Conservation (phyloP, 768 basidiomycete species). For the Dioszegia crocea region DNA sequence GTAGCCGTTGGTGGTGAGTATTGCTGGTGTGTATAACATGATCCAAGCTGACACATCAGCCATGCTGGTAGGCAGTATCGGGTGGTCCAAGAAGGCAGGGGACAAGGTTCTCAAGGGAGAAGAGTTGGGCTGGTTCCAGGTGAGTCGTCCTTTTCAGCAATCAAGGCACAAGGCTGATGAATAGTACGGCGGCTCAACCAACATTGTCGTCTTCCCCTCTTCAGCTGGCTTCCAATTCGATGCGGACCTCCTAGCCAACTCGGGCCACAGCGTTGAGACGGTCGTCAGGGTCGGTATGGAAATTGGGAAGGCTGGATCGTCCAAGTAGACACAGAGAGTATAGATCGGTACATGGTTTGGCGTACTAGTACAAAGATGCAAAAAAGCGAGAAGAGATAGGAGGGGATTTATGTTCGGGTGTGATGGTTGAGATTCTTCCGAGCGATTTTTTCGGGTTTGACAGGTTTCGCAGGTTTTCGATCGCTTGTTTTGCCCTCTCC, state of each 20-base stretch:
- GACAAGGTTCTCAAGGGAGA: conserved; percentile 53
- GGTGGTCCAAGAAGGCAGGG: conserved; percentile 56
- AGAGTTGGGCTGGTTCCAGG: conserved; percentile 61
- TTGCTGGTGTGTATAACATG: too few relatives aligned
- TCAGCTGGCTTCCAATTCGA: conserved; percentile 55
- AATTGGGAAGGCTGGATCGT: conserved; percentile 36
- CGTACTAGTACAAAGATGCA: neutral
- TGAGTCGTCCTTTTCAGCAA: conserved; percentile 43
- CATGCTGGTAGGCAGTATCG: conserved; percentile 72
- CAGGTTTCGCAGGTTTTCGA: conserved; percentile 18
- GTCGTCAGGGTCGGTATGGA: conserved; percentile 59
- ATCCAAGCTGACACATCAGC: conserved; percentile 45
- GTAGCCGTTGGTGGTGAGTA: conserved; percentile 65
- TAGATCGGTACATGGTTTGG: neutral
- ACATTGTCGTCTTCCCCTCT: conserved; percentile 61
- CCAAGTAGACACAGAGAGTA: neutral
- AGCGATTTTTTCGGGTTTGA: conserved; percentile 7
- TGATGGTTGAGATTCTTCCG: conserved; percentile 1
- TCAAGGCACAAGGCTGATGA: conserved; percentile 37
- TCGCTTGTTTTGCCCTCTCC: conserved; percentile 32
- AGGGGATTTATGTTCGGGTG: neutral
- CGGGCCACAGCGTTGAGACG: conserved; percentile 60
- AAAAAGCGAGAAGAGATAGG: neutral
- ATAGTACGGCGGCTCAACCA: conserved; percentile 73
- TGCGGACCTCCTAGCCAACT: conserved; percentile 60